Conservation (phyloP, 805 yeast species). For the Naumovozyma baii region DNA sequence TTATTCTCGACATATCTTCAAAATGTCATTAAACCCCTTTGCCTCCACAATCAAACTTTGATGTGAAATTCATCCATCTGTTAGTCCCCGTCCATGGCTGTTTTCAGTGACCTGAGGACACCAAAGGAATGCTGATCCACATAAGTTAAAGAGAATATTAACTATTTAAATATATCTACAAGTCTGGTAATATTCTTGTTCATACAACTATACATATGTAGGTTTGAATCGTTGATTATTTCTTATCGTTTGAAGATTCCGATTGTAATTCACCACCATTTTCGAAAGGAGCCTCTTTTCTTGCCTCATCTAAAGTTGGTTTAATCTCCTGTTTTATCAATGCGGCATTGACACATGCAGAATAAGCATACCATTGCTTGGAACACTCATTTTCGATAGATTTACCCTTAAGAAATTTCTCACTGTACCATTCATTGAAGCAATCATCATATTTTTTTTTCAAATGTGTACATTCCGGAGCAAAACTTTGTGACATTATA, state of each 20-base stretch:
- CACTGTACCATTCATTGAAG: conserved; percentile 91
- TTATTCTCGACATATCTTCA: too few species aligned
- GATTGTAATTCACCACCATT: conserved; percentile 43
- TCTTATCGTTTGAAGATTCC: conserved; percentile 2
- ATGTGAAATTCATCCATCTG: too few species aligned
- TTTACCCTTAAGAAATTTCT: conserved; percentile 53
- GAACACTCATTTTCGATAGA: conserved; percentile 76
- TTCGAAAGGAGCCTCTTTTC: conserved; percentile 83
- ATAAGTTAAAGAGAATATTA: too few species aligned
- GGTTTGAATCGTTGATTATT: conserved; percentile 2
- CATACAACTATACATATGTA: background rate
- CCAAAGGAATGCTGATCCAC: too few species aligned
- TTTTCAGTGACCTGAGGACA: too few species aligned
- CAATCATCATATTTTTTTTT: conserved; percentile 86
- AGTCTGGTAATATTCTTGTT: background rate
- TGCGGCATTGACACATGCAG: conserved; percentile 71
- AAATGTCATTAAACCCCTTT: too few species aligned
- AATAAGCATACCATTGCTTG: conserved; percentile 79
- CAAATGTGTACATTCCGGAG: conserved; percentile 89
- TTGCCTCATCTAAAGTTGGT: conserved; percentile 78
- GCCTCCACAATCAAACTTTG: too few species aligned
- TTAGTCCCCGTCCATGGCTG: too few species aligned
- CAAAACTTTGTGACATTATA: conserved; percentile 77
- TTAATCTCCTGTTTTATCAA: conserved; percentile 67
- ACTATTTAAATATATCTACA: too few species aligned